Percentiles rank a stretch among this genome's conserved stretches.
phyloP scores from a whole-genome alignment of 208 protist genomes.

The Angomonas ambiguus region DNA sequence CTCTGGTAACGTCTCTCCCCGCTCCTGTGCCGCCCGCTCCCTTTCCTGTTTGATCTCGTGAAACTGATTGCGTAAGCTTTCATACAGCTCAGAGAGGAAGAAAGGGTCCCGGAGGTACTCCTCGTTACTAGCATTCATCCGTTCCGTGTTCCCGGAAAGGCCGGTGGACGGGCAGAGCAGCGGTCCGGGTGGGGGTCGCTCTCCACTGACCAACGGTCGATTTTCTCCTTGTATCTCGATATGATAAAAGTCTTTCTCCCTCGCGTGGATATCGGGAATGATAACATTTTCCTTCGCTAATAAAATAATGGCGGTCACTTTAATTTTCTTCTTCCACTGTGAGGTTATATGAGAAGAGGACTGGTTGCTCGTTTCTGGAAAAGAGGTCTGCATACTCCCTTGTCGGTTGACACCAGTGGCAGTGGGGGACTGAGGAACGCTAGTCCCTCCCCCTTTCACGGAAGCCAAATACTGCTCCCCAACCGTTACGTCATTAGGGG shows the following conservation, averaged over 20 bases:
- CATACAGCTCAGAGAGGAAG: constrained; percentile 52
- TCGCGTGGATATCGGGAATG: constrained; percentile 20
- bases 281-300: constrained; percentile 26
- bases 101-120: constrained; percentile 51
- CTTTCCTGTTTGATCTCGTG: constrained; percentile 19
- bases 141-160: neutral
- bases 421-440: neutral
- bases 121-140: constrained; percentile 21
- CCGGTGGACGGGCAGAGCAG: constrained; percentile 40
- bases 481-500: neutral
- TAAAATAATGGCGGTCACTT: constrained; percentile 29
- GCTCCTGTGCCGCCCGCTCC: neutral
- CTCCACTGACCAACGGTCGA: constrained; percentile 31
- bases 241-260: constrained; percentile 51
- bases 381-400: neutral
- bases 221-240: constrained; percentile 44
- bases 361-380: neutral
- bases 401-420: neutral
- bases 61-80: constrained; percentile 51
- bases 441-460: neutral
- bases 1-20: neutral
- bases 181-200: constrained; percentile 37
- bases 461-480: neutral
- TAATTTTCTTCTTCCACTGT: constrained; percentile 49
- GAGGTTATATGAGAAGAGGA: neutral